phyloP scores from a whole-genome alignment of 2,329 filamentous ascomycete genomes.

The Capronia coronata region DNA sequence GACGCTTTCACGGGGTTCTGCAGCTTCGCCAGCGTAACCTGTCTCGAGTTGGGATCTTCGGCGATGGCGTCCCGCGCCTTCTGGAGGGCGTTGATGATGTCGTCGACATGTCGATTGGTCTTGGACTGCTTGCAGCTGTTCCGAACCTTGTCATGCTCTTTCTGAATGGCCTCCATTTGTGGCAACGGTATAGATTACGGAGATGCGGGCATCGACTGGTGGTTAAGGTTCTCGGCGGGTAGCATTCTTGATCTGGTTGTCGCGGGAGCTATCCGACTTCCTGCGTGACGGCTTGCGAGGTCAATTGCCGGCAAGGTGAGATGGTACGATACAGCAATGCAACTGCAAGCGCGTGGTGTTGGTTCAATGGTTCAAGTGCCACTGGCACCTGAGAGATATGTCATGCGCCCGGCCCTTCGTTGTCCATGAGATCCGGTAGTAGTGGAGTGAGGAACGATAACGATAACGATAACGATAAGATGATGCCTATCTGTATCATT shows the following conservation, averaged over 20 bases:
- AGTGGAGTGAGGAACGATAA: too few species aligned
- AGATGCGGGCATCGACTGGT: neutral
- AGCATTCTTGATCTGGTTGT: neutral
- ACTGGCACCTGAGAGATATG: neutral
- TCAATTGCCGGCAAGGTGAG: neutral
- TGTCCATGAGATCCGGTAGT: neutral
- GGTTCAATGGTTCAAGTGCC: neutral
- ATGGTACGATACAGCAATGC: neutral
- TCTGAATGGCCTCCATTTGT: constrained; percentile 61
- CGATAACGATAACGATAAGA: constrained; percentile 1
- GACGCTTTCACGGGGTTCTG: constrained; percentile 78
- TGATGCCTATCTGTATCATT: neutral
- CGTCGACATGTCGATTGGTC: constrained; percentile 72
- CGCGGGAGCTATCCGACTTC: too few species aligned
- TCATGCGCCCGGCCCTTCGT: neutral
- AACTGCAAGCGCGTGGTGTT: too few species aligned
- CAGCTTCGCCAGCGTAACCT: constrained; percentile 70
- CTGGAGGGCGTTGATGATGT: constrained; percentile 69
- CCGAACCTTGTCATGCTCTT: constrained; percentile 67
- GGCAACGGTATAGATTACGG: neutral
- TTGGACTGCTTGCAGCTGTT: constrained; percentile 63
- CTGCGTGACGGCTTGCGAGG: neutral
- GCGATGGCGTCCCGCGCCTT: constrained; percentile 68
- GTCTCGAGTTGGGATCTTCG: constrained; percentile 63
- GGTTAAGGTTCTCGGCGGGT: neutral